These are phyloP conservation scores for Phytomonas sp. DNA, from an alignment of 208 protist species.

Conservation along the genomic window DNA sequence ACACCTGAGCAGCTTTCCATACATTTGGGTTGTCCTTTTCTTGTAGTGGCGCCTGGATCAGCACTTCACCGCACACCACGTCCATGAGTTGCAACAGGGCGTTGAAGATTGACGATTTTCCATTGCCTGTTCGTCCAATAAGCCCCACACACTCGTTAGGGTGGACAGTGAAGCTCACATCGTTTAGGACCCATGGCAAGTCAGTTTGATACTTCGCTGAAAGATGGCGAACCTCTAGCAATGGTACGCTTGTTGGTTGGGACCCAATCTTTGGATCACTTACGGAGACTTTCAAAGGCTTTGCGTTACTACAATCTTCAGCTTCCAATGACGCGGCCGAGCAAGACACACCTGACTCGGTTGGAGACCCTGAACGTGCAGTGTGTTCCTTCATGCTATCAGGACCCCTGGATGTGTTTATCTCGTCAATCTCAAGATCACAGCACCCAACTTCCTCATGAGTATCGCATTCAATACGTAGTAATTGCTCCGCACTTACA, in stretches of 20 bases:
- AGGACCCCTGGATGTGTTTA: background rate
- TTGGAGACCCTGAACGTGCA: background rate
- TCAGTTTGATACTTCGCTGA: conserved; percentile 54
- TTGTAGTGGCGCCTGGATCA: background rate
- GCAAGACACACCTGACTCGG: background rate
- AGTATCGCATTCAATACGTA: conserved; percentile 35
- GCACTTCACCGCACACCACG: conserved; percentile 54
- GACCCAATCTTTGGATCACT: background rate
- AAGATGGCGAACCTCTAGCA: conserved; percentile 58
- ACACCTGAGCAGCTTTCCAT: background rate
- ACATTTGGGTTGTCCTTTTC: background rate
- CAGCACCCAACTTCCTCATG: conserved; percentile 15
- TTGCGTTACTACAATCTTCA: background rate
- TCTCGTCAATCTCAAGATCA: background rate
- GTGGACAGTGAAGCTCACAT: conserved; percentile 46
- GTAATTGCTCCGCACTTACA: conserved; percentile 63
- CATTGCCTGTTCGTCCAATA: conserved; percentile 74
- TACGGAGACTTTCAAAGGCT: background rate
- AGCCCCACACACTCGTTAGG: conserved; percentile 54
- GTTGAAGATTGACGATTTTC: conserved; percentile 82
- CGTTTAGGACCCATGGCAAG: conserved; percentile 55
- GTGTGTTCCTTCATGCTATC: background rate
- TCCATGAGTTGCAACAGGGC: conserved; percentile 80
- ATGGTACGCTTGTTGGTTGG: background rate
- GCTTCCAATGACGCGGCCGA: background rate